phyloP scores from a whole-genome alignment of 2,329 filamentous ascomycete species.

The Mycocentrospora acerina region DNA sequence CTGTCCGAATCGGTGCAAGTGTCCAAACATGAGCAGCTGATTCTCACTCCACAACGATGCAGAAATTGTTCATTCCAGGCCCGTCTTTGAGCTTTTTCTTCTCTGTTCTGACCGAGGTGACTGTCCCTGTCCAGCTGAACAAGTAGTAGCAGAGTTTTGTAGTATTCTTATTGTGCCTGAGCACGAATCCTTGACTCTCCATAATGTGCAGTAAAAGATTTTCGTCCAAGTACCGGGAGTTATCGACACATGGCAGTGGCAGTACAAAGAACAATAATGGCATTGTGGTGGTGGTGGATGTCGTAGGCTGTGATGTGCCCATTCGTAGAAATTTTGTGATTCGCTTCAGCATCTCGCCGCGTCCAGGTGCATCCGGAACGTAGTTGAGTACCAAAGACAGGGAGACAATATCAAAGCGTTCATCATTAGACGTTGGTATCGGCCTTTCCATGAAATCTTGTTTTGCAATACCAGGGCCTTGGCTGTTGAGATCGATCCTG shows the following conservation, averaged over 20 bases:
- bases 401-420: conserved; percentile 85
- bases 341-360: conserved; percentile 77
- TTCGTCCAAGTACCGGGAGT: conserved; percentile 87
- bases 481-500: conserved; percentile 88
- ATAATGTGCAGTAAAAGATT: conserved; percentile 70
- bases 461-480: conserved; percentile 75
- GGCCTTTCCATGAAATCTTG: conserved; percentile 94
- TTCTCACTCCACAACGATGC: conserved; percentile 62
- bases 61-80: conserved; percentile 83
- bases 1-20: no score
- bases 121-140: conserved; percentile 61
- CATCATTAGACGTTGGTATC: conserved; percentile 60
- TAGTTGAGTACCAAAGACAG: conserved; percentile 93
- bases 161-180: conserved; percentile 69
- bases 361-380: conserved; percentile 71
- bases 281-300: conserved; percentile 17
- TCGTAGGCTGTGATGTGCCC: conserved; percentile 5
- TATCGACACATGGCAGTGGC: conserved; percentile 81
- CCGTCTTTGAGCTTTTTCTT: conserved; percentile 81
- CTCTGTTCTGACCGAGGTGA: conserved; percentile 50
- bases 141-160: conserved; percentile 86
- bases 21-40: not conserved
- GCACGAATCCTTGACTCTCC: conserved; percentile 70
- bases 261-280: conserved; percentile 86
- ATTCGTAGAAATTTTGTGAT: conserved; percentile 35